Evolutionary conservation across 2,329 filamentous ascomycete species (phyloP), one percentile per base, ranked within the genome.

Genomic region (Dryadomyces sulphureus): DNA sequence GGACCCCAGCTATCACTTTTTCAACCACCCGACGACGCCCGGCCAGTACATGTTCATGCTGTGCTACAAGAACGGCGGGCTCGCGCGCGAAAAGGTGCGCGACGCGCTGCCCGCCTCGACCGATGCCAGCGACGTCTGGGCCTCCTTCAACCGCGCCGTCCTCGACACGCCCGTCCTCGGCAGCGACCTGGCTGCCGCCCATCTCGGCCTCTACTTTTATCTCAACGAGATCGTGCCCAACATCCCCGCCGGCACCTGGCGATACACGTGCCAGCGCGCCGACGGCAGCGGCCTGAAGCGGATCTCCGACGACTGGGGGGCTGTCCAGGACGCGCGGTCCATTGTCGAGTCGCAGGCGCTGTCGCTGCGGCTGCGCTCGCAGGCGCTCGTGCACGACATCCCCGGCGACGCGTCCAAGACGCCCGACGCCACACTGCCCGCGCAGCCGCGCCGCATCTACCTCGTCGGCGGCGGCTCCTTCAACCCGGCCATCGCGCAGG

Each of bases 11-110:
- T 94, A 94, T 59, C 92, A 98, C 68, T 94, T 96, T 71, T 93
- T 96, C 76, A 94, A 95, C 68, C 89, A 96, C 63, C 92, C 92
- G 1, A 92, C 88, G 39, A 94, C 87, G 1, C 68, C 80, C 0
- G 87, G 84, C 1, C 75, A 95, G 49, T 95, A 94, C 73, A 96
- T 98, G 92, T 96, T 98, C 65, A 98, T 98, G 92, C 78, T 98
- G 32, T 98, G 92, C 72, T 98, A 96, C 71, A 96, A 96, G 66
- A 98, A 98, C 65, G 92, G 92, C 54, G 88, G 88, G 2, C 77
- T 96, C 1, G 90, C 92, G 2, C 83, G 92, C 39, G 92, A 98
- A 61, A 80, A 84, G 56, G 77, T 96, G 51, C 83, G 92, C 46
- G 87, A 98, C 59, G 72, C 76, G 0, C 76, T 96, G 45, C 82